phyloP scores from a whole-genome alignment of 2,329 filamentous ascomycete species.

The Talaromyces piceae region DNA sequence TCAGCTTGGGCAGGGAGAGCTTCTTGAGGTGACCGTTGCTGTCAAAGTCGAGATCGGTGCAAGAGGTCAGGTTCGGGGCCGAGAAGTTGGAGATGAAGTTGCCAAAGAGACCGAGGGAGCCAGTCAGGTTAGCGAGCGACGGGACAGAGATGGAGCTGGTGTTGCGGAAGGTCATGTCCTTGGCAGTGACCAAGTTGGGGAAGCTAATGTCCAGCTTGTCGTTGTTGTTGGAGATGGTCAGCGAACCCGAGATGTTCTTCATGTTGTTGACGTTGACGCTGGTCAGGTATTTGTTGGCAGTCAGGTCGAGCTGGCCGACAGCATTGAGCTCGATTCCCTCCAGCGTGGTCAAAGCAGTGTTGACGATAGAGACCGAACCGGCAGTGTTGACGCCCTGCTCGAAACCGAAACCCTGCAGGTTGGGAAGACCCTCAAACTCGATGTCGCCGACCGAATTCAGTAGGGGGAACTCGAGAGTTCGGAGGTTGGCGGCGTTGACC shows the following conservation, averaged over 20 bases:
- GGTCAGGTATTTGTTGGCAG: slow-evolving; percentile 80
- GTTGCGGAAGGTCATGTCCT: slow-evolving; percentile 77
- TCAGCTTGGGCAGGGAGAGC: slow-evolving; percentile 65
- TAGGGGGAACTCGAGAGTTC: slow-evolving; percentile 55
- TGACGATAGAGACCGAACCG: slow-evolving; percentile 64
- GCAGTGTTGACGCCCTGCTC: slow-evolving; percentile 57
- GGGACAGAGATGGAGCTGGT: slow-evolving; percentile 67
- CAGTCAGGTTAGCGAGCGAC: slow-evolving; percentile 63
- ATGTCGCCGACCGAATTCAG: slow-evolving; percentile 62
- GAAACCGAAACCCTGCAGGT: slow-evolving; percentile 54
- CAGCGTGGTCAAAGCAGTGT: slow-evolving; percentile 75
- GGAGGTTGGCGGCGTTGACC: slow-evolving; percentile 60
- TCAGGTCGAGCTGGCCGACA: slow-evolving; percentile 69
- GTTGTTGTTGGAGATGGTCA: slow-evolving; percentile 77
- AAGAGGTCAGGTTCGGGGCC: slow-evolving; percentile 40
- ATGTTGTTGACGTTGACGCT: slow-evolving; percentile 67
- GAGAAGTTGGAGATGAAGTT: slow-evolving; percentile 49
- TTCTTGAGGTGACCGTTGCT: slow-evolving; percentile 57
- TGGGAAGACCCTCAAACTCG: slow-evolving; percentile 63
- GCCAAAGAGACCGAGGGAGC: slow-evolving; percentile 75
- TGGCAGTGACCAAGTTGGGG: slow-evolving; percentile 68
- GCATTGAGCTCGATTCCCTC: slow-evolving; percentile 71
- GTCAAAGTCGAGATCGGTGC: slow-evolving; percentile 49
- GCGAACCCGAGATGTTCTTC: slow-evolving; percentile 60
- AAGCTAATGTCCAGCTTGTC: slow-evolving; percentile 63